A percentile compares a stretch with the other conserved stretches of the same genome.
These are phyloP conservation scores for Besnoitia besnoiti DNA, from an alignment of 169 alveolate genomes.

Conservation along the genomic window DNA sequence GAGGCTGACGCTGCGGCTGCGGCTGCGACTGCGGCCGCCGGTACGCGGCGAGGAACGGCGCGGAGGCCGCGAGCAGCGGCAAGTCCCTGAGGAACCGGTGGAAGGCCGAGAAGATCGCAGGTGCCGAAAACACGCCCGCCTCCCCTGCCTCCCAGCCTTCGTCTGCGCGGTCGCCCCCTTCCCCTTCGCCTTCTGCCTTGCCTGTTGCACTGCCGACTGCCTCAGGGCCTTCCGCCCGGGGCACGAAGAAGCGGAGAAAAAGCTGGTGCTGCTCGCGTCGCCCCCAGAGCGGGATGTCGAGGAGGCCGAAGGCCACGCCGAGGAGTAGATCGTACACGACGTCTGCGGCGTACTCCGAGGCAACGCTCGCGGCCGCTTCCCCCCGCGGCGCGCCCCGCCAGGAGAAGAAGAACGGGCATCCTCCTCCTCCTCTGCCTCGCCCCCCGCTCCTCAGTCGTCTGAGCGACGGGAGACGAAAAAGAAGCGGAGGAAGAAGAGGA, in stretches of 20 bases:
- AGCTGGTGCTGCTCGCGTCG: neutral
- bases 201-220: neutral
- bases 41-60: neutral
- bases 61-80: neutral
- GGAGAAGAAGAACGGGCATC: too few species aligned
- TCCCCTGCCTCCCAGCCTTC: neutral
- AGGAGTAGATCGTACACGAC: neutral
- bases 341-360: neutral
- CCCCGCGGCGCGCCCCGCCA: neutral
- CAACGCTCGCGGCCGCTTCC: neutral
- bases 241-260: neutral
- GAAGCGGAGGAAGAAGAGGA: neutral
- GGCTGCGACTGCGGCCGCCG: too few species aligned
- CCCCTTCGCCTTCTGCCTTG: neutral
- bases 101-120: neutral
- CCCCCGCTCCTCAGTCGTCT: neutral
- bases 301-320: neutral
- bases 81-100: neutral
- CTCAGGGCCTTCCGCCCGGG: neutral
- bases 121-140: neutral
- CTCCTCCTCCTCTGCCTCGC: neutral
- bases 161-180: neutral
- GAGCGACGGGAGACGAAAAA: neutral
- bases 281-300: neutral
- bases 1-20: too few species aligned